phyloP scores from a whole-genome alignment of 148 eudicot genomes.

The Silene conica region DNA sequence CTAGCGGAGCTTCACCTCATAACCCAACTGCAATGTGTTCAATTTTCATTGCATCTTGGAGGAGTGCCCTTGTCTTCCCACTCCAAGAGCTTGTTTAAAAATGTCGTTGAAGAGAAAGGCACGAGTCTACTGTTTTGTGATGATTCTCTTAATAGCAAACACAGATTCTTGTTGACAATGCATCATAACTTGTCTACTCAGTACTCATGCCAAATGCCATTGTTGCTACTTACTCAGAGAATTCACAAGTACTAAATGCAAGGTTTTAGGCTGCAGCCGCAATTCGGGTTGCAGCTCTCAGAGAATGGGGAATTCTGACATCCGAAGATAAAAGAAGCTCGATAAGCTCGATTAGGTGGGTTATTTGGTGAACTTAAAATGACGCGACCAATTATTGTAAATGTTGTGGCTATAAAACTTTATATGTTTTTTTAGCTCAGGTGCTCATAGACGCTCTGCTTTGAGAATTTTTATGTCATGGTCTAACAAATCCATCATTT shows the following conservation, averaged over 20 bases:
- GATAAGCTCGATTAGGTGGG: slow-evolving; percentile 85
- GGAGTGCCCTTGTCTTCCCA: background rate
- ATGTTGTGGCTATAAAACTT: background rate
- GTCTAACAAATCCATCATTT: background rate
- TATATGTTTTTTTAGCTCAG: background rate
- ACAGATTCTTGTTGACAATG: background rate
- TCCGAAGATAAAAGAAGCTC: slow-evolving; percentile 67
- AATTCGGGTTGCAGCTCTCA: slow-evolving; percentile 65
- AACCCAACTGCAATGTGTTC: background rate
- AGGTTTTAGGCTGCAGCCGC: slow-evolving; percentile 96
- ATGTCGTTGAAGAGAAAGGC: background rate
- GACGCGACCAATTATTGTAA: slow-evolving; percentile 2
- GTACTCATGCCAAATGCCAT: slow-evolving; percentile 2
- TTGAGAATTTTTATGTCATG: background rate
- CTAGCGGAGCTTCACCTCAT: background rate
- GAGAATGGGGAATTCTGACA: slow-evolving; percentile 87
- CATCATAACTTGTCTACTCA: background rate
- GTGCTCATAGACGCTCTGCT: background rate
- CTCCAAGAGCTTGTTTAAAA: background rate
- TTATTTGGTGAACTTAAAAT: slow-evolving; percentile 10
- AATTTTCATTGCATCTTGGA: background rate
- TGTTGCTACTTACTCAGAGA: slow-evolving; percentile 44
- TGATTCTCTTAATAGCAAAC: background rate
- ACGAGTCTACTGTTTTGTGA: background rate
- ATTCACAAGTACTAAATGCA: slow-evolving; percentile 82